Percentiles rank a stretch among this genome's conserved stretches.
Evolutionary conservation across 2,329 filamentous ascomycete species (phyloP).

Genomic region (Penicillium paneum): DNA sequence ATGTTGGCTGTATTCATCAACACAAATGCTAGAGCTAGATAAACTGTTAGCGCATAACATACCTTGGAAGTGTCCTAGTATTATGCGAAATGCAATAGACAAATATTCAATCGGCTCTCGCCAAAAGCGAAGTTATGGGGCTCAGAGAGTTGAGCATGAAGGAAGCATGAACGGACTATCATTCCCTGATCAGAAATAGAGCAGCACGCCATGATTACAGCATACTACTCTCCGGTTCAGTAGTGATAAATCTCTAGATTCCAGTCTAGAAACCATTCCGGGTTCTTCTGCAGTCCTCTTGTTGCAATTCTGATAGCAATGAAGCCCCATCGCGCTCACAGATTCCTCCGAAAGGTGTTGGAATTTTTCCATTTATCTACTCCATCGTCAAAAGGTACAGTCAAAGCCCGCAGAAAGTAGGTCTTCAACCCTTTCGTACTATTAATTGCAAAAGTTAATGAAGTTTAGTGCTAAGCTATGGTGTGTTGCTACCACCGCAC

Average conservation of each 20-base stretch:
- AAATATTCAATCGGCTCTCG: no score
- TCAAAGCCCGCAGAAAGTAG: background rate
- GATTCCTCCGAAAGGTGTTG: conserved; percentile 8
- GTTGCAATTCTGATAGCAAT: background rate
- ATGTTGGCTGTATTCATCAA: background rate
- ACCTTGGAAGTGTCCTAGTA: background rate
- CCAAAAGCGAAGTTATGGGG: background rate
- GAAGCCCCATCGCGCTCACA: conserved; percentile 1
- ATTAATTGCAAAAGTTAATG: background rate
- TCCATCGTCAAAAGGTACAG: background rate
- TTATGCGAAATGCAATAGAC: no score
- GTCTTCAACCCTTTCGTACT: background rate
- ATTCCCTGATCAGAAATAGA: background rate
- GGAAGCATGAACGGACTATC: background rate
- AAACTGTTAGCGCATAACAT: background rate
- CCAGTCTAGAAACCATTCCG: background rate
- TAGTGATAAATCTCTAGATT: background rate
- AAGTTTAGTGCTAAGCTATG: background rate
- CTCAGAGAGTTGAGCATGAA: background rate
- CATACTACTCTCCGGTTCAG: background rate
- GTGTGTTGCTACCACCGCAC: background rate
- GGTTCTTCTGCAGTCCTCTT: background rate
- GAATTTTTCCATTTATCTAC: conserved; percentile 8
- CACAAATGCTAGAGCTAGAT: no score
- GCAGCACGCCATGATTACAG: conserved; percentile 5